phyloP scores from a whole-genome alignment of 495 filamentous ascomycete genomes.

The Pseudotulostoma volvatum region DNA sequence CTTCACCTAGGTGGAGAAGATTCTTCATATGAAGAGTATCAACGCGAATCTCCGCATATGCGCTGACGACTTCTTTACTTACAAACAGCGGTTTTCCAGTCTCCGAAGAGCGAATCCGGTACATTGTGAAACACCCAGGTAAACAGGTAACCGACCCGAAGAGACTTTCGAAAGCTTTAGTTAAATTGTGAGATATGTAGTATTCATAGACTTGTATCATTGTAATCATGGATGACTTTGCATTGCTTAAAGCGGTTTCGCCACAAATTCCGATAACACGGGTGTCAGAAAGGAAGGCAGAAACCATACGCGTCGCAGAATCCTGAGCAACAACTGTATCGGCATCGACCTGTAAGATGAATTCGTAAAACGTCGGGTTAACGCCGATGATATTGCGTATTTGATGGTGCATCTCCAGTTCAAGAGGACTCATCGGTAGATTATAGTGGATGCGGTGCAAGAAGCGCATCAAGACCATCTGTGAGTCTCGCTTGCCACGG shows the following conservation, averaged over 20 bases:
- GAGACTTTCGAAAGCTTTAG: slow-evolving; percentile 95
- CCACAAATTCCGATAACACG: slow-evolving; percentile 85
- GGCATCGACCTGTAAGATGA: slow-evolving; percentile 90
- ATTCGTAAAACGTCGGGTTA: slow-evolving; percentile 97
- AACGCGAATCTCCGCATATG: slow-evolving; percentile 80
- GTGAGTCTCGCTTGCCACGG: slow-evolving; percentile 96
- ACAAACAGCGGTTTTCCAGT: slow-evolving; percentile 92
- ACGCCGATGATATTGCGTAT: slow-evolving; percentile 98
- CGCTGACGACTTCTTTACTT: slow-evolving; percentile 71
- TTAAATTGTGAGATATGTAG: slow-evolving; percentile 95
- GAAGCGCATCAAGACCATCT: slow-evolving; percentile 97
- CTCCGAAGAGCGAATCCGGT: slow-evolving; percentile 85
- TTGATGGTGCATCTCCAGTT: slow-evolving; percentile 97
- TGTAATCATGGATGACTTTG: slow-evolving; percentile 79
- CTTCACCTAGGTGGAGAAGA: slow-evolving; percentile 74
- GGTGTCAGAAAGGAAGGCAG: slow-evolving; percentile 80
- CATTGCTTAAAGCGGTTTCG: slow-evolving; percentile 85
- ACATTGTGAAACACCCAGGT: slow-evolving; percentile 97
- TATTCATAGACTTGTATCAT: slow-evolving; percentile 99
- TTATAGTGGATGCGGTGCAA: slow-evolving; percentile 97
- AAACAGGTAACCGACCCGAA: slow-evolving; percentile 97
- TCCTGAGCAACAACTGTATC: slow-evolving; percentile 89
- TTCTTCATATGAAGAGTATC: slow-evolving; percentile 99
- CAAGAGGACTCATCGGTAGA: slow-evolving; percentile 83
- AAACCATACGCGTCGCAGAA: slow-evolving; percentile 82